phyloP scores from a whole-genome alignment of 495 filamentous ascomycete species.

The Penicillium odoratum region DNA sequence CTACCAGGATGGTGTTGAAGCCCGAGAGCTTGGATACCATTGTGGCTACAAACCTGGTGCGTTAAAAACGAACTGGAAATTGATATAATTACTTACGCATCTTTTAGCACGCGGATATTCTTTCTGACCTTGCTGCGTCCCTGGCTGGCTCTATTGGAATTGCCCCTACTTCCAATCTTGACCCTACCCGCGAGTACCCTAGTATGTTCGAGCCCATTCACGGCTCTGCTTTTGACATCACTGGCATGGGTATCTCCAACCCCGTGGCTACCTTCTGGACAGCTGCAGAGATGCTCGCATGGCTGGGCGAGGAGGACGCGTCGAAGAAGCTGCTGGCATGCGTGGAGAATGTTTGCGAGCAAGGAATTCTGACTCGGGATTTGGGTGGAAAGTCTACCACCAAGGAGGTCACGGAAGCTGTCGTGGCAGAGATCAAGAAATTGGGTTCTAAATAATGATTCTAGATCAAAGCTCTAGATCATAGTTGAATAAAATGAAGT shows the following conservation, averaged over 20 bases:
- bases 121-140: slow-evolving; percentile 58
- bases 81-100: slow-evolving; percentile 3
- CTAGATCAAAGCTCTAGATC: background rate
- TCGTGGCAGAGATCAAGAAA: slow-evolving; percentile 57
- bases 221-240: slow-evolving; percentile 70
- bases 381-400: slow-evolving; percentile 57
- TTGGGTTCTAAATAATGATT: slow-evolving; percentile 18
- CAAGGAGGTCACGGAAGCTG: slow-evolving; percentile 60
- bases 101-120: slow-evolving; percentile 53
- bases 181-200: slow-evolving; percentile 59
- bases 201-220: slow-evolving; percentile 71
- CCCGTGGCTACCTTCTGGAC: slow-evolving; percentile 72
- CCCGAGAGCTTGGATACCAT: slow-evolving; percentile 56
- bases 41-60: slow-evolving; percentile 55
- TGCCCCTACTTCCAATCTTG: slow-evolving; percentile 63
- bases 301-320: slow-evolving; percentile 59
- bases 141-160: slow-evolving; percentile 59
- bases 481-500: background rate
- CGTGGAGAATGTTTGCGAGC: slow-evolving; percentile 61
- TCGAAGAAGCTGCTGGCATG: slow-evolving; percentile 55
- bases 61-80: slow-evolving; percentile 2
- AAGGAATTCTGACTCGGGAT: slow-evolving; percentile 60
- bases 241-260: slow-evolving; percentile 70
- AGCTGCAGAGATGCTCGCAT: slow-evolving; percentile 65
- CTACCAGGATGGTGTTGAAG: slow-evolving; percentile 55